phyloP scores from a whole-genome alignment of 495 filamentous ascomycete species.

The Letharia lupina region DNA sequence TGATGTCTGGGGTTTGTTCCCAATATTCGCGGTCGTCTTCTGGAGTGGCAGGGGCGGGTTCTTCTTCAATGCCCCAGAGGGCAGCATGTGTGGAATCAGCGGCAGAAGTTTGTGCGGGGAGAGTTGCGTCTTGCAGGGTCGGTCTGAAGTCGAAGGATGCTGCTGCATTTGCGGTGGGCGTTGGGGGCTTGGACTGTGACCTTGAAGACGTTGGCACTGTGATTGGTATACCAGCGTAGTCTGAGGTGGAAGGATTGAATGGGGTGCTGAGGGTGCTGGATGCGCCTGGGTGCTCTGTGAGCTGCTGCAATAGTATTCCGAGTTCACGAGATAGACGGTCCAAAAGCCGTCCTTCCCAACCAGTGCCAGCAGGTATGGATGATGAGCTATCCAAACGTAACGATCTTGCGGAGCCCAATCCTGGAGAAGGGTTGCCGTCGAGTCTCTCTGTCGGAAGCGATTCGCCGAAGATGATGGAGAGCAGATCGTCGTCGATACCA shows the following conservation, averaged over 20 bases:
- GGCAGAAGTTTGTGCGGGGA: constrained; percentile 24
- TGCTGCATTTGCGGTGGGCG: constrained; percentile 30
- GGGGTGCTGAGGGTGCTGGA: constrained; percentile 81
- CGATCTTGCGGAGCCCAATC: constrained; percentile 3
- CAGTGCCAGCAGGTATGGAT: constrained; percentile 37
- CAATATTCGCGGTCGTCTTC: constrained; percentile 60
- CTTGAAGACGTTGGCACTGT: constrained; percentile 27
- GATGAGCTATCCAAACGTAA: constrained; percentile 31
- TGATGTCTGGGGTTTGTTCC: constrained; percentile 78
- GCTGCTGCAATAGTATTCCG: constrained; percentile 69
- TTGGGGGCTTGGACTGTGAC: constrained; percentile 23
- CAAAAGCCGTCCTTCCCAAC: constrained; percentile 71
- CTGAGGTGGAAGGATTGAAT: constrained; percentile 35
- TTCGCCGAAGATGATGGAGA: constrained; percentile 85
- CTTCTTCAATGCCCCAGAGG: constrained; percentile 63
- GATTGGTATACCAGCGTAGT: constrained; percentile 49
- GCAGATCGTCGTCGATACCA: constrained; percentile 77
- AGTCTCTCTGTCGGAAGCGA: constrained; percentile 42
- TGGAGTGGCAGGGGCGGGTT: constrained; percentile 26
- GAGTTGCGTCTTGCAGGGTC: constrained; percentile 27
- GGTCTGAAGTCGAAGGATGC: constrained; percentile 39
- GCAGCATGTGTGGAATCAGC: constrained; percentile 42
- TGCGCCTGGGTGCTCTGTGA: constrained; percentile 71
- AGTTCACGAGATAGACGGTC: constrained; percentile 81
- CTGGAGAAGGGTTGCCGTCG: neutral